Percentiles rank a stretch among this genome's conserved stretches.
These are phyloP conservation scores for Clavulina sp. DNA, from an alignment of 768 basidiomycete genomes.

Conservation along the genomic window DNA sequence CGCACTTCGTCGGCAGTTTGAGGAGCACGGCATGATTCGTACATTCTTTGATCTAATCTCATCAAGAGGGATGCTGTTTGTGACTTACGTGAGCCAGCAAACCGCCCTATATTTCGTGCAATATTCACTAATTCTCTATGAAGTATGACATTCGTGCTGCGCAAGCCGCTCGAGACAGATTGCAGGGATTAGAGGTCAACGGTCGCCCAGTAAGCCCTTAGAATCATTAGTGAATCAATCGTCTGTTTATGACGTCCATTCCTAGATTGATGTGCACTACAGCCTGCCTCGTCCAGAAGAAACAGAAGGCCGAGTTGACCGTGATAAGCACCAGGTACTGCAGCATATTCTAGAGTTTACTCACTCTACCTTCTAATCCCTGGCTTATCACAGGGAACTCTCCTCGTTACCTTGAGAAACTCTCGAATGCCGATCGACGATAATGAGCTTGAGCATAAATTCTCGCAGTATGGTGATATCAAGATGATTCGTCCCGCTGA, in stretches of 20 bases:
- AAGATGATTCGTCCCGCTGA: slow-evolving; percentile 54
- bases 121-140: not conserved
- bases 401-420: slow-evolving; percentile 61
- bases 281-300: slow-evolving; percentile 84
- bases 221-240: not conserved
- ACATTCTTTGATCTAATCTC: slow-evolving; percentile 92
- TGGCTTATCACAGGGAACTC: slow-evolving; percentile 41
- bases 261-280: slow-evolving; percentile 95
- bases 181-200: slow-evolving; percentile 79
- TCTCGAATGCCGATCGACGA: slow-evolving; percentile 52
- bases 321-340: slow-evolving; percentile 73
- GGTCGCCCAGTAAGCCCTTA: slow-evolving; percentile 63
- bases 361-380: not conserved
- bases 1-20: slow-evolving; percentile 70
- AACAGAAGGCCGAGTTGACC: slow-evolving; percentile 33
- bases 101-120: not conserved
- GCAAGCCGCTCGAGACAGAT: slow-evolving; percentile 72
- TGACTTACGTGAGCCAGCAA: slow-evolving; percentile 76
- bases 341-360: not conserved
- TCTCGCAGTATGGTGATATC: slow-evolving; percentile 81
- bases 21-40: slow-evolving; percentile 89
- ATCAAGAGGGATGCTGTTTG: slow-evolving; percentile 96
- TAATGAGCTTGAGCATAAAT: slow-evolving; percentile 67
- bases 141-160: slow-evolving; percentile 90
- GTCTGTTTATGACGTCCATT: not conserved